Base-by-base conservation (phyloP, 108 stramenopile genomes). In the Chaetoceros tenuissimus region DNA sequence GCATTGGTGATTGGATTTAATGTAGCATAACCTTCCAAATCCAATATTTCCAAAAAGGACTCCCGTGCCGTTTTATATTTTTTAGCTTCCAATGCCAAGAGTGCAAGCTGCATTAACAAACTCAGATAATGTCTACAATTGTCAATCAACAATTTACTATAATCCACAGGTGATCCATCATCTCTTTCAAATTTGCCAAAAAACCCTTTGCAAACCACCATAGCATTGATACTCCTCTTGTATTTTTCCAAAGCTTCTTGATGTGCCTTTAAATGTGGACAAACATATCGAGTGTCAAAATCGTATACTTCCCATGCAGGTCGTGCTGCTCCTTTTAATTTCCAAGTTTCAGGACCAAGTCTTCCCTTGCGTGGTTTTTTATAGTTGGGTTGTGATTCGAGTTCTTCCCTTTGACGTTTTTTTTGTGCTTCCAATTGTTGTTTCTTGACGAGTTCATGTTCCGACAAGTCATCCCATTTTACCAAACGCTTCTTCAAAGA, bases 251-350 rank as follows among this genome's bases (percentile, higher is more conserved):
- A 75, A 18, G 78, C 82, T 48, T 89, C 80, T 53, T 85, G 82
- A 34, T 80, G 69, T 8, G 78, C 86, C 65, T 84, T 72, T 0
- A 75, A 50, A 54, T 94, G 77, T 3, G 82, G 80, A 81, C 87
- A 85, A n/a, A 82, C 78, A 62, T 87, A 89, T n/a, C 89, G 69
- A 0, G 72, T 77, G 65, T 94, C 93, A 64, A 91, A 91, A 64
- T 91, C 89, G 56, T 94, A 91, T 0, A 94, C 85, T 70, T 87
- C 68, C 67, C 69, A 71, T 10, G 93, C 93, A 0, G 93, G 89
- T 31, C 89, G 73, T 24, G 93, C 93, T 7, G 93, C 89, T 17
- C 93, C 93, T 24, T 78, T 74, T 28, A 94, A 57, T 70, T 91
- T 89, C 93, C 93, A 94, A 3, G 78, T 80, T 52, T 85, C 83